Conservation (phyloP, 1,139 yeast species). For the Pichia terricola region DNA sequence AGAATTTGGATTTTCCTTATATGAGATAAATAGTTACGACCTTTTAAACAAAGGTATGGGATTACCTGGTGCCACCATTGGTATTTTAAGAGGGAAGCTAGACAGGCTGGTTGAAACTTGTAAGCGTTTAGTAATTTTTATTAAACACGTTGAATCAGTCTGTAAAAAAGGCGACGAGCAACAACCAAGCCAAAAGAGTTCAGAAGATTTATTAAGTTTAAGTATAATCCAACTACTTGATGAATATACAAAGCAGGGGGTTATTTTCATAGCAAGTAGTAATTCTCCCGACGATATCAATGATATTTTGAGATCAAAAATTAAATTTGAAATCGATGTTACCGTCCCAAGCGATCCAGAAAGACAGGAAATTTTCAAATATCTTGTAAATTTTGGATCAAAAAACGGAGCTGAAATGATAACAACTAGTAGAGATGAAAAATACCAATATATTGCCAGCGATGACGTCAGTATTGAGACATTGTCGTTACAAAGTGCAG, state of each 20-base stretch:
- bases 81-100: slow-evolving; percentile 63
- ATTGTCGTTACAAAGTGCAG: slow-evolving; percentile 83
- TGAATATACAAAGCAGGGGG: slow-evolving; percentile 37
- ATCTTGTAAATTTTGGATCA: slow-evolving; percentile 27
- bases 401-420: background rate
- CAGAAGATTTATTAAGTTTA: slow-evolving; percentile 42
- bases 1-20: slow-evolving; percentile 57
- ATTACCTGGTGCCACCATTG: slow-evolving; percentile 65
- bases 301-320: slow-evolving; percentile 53
- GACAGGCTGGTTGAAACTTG: slow-evolving; percentile 47
- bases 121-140: slow-evolving; percentile 37
- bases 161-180: slow-evolving; percentile 58
- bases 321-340: slow-evolving; percentile 70
- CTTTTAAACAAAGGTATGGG: slow-evolving; percentile 52
- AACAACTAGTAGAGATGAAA: slow-evolving; percentile 2
- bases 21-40: slow-evolving; percentile 60
- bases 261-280: slow-evolving; percentile 59
- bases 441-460: slow-evolving; percentile 22
- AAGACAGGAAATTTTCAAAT: slow-evolving; percentile 52
- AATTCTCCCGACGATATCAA: slow-evolving; percentile 65
- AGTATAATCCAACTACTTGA: slow-evolving; percentile 52
- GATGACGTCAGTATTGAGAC: slow-evolving; percentile 49
- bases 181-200: slow-evolving; percentile 33
- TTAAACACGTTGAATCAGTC: slow-evolving; percentile 69
- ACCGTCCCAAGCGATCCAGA: slow-evolving; percentile 75